phyloP scores from a whole-genome alignment of 2,329 filamentous ascomycete genomes.

The Pseudocercospora ulei region DNA sequence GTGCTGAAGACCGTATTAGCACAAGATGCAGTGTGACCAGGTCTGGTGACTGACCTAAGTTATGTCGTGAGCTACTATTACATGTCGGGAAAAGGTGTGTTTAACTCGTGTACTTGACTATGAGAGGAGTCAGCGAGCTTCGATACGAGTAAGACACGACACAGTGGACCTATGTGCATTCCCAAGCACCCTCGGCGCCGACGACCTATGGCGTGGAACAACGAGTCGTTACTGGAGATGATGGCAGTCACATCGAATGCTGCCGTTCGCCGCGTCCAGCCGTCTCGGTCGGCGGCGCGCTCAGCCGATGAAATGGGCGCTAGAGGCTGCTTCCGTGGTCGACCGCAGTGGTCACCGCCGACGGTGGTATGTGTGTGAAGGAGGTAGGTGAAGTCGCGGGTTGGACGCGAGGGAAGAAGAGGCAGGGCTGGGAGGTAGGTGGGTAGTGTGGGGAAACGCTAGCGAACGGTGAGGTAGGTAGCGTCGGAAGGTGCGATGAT shows the following conservation, averaged over 20 bases:
- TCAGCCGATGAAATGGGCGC: no score
- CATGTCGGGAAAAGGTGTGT: conserved; percentile 24
- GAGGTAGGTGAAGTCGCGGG: conserved; percentile 13
- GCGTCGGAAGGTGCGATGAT: conserved; percentile 16
- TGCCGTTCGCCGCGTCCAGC: conserved; percentile 21
- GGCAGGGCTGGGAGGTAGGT: conserved; percentile 14
- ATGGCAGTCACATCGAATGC: conserved; percentile 21
- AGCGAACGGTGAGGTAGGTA: conserved; percentile 16
- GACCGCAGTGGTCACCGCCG: conserved; percentile 5
- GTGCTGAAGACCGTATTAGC: conserved; percentile 14
- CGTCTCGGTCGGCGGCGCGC: conserved; percentile 5
- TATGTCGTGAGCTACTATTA: conserved; percentile 27
- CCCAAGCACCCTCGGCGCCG: conserved; percentile 19
- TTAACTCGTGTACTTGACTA: conserved; percentile 23
- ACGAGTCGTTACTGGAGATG: conserved; percentile 12
- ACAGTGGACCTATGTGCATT: conserved; percentile 29
- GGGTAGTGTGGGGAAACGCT: conserved; percentile 21
- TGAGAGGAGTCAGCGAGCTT: not conserved
- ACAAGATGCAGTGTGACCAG: not conserved
- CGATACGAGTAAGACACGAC: conserved; percentile 10
- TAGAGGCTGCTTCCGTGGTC: conserved; percentile 1
- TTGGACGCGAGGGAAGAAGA: conserved; percentile 16
- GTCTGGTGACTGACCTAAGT: conserved; percentile 19
- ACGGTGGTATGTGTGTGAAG: conserved; percentile 9
- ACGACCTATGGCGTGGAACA: conserved; percentile 20